Evolutionary conservation across 169 alveolate species (phyloP).

Genomic region (Eimeria acervulina): DNA sequence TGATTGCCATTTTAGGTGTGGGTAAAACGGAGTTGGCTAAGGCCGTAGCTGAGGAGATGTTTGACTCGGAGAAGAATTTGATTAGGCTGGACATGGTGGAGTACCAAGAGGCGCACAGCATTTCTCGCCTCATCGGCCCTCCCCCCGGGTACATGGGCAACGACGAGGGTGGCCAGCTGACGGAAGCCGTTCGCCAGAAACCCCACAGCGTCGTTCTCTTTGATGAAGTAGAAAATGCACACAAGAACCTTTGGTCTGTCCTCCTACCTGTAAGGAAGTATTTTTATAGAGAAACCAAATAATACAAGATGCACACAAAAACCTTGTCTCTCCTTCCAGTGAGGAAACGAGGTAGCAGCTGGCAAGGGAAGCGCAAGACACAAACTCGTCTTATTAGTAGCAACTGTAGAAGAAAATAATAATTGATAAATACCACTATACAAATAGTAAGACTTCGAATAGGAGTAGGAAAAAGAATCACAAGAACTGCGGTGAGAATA

Average conservation of each 20-base stretch:
- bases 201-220: conserved; percentile 95
- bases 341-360: too few relatives aligned
- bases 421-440: too few relatives aligned
- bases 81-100: conserved; percentile 96
- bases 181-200: conserved; percentile 94
- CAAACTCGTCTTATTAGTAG: too few relatives aligned
- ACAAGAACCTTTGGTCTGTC: conserved; percentile 68
- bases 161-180: conserved; percentile 95
- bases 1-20: neutral
- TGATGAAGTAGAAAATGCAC: conserved; percentile 93
- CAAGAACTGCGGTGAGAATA: too few relatives aligned
- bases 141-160: conserved; percentile 96
- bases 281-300: too few relatives aligned
- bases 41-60: conserved; percentile 92
- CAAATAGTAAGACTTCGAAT: too few relatives aligned
- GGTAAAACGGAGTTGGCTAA: conserved; percentile 92
- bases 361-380: too few relatives aligned
- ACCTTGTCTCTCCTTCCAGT: too few relatives aligned
- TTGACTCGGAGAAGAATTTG: conserved; percentile 86
- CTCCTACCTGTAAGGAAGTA: conserved; percentile 69
- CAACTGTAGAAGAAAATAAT: too few relatives aligned
- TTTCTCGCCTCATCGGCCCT: conserved; percentile 94
- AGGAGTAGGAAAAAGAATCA: too few relatives aligned
- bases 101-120: conserved; percentile 94
- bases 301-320: too few relatives aligned